Conservation (phyloP, 768 basidiomycete genomes). For the Clavaria fumosa region DNA sequence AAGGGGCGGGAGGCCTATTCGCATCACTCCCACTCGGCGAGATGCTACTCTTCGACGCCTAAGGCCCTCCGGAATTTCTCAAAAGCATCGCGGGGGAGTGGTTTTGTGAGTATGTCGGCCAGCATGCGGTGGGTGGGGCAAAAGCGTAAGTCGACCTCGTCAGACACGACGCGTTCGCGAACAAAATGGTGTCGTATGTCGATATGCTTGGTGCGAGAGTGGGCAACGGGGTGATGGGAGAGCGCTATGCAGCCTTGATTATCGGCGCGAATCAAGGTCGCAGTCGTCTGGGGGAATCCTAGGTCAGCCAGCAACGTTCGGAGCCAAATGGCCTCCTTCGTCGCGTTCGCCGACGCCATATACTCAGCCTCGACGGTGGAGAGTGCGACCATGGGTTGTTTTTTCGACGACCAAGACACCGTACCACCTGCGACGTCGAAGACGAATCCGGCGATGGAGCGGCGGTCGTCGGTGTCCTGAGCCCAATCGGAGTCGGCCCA, state of each 20-base stretch:
- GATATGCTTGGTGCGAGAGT: slow-evolving; percentile 23
- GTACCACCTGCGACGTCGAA: slow-evolving; percentile 20
- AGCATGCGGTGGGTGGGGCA: slow-evolving; percentile 12
- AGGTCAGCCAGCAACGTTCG: slow-evolving; percentile 11
- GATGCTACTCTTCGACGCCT: neutral
- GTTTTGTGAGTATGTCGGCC: slow-evolving; percentile 19
- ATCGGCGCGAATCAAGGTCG: slow-evolving; percentile 15
- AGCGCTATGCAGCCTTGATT: slow-evolving; percentile 17
- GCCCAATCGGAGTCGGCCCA: slow-evolving; percentile 18
- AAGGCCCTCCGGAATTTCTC: slow-evolving; percentile 1
- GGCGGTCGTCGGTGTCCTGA: slow-evolving; percentile 11
- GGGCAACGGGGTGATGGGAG: slow-evolving; percentile 13
- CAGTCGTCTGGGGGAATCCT: neutral
- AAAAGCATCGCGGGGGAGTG: slow-evolving; percentile 6
- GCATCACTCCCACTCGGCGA: slow-evolving; percentile 8
- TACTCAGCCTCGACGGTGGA: slow-evolving; percentile 32
- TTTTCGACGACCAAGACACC: slow-evolving; percentile 25
- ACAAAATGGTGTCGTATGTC: slow-evolving; percentile 21
- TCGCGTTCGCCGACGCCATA: slow-evolving; percentile 20
- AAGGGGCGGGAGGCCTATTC: neutral
- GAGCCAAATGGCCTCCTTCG: slow-evolving; percentile 24
- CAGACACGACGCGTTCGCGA: slow-evolving; percentile 12
- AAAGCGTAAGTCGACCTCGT: slow-evolving; percentile 4
- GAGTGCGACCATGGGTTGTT: slow-evolving; percentile 23
- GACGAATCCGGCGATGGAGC: slow-evolving; percentile 20